phyloP scores from a whole-genome alignment of 305 asterid genomes.

The Fraxinus baroniana region DNA sequence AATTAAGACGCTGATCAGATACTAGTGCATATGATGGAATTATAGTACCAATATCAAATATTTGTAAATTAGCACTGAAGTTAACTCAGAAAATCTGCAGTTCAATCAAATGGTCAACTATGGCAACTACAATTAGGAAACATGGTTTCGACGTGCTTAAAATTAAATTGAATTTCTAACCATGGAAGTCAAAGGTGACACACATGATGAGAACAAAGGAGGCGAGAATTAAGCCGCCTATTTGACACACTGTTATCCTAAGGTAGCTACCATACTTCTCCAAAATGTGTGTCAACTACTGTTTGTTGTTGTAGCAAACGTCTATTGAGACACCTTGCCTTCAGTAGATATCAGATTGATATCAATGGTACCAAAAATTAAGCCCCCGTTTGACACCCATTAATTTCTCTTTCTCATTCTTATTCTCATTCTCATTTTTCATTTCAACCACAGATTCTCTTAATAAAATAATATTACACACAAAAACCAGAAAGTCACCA shows the following conservation, averaged over 20 bases:
- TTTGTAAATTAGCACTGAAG: not conserved
- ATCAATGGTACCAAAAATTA: not conserved
- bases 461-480: too few species aligned
- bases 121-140: slow-evolving; percentile 10
- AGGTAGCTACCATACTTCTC: not conserved
- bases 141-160: not conserved
- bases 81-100: not conserved
- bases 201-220: not conserved
- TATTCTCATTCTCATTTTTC: too few species aligned
- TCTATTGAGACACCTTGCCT: not conserved
- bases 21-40: slow-evolving; percentile 2
- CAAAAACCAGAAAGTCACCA: too few species aligned
- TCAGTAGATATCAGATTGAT: not conserved
- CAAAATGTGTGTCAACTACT: not conserved
- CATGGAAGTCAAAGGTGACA: not conserved
- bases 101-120: not conserved
- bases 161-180: not conserved
- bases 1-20: slow-evolving; percentile 12
- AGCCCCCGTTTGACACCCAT: too few species aligned
- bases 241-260: not conserved
- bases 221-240: not conserved
- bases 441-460: too few species aligned
- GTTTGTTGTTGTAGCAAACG: not conserved
- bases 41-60: not conserved
- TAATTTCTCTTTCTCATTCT: too few species aligned